Percentiles rank a stretch among this genome's conserved stretches.
phyloP scores from a whole-genome alignment of 1,284 basidiomycete species.

The Volvariella volvacea region DNA sequence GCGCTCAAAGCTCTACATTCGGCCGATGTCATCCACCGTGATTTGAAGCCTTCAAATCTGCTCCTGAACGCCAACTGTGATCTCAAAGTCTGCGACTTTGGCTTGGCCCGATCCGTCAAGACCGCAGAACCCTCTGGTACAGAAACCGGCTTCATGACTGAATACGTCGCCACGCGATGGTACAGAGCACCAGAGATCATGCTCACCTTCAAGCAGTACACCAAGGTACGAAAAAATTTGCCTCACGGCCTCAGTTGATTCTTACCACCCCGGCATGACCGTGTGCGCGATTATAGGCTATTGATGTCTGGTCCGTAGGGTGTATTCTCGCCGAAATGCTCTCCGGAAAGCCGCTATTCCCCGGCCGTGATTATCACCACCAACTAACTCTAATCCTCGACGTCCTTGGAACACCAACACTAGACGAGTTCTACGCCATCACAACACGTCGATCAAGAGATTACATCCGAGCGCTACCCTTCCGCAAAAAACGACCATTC shows the following conservation, averaged over 20 bases:
- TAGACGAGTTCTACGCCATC: slow-evolving; percentile 90
- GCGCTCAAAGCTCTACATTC: slow-evolving; percentile 93
- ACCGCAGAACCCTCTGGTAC: slow-evolving; percentile 81
- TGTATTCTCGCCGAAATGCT: slow-evolving; percentile 98
- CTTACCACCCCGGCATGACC: slow-evolving; percentile 4
- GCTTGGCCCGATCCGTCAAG: slow-evolving; percentile 82
- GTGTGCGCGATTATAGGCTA: slow-evolving; percentile 45
- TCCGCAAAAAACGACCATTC: slow-evolving; percentile 80
- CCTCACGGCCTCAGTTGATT: slow-evolving; percentile 5
- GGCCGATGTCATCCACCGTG: slow-evolving; percentile 92
- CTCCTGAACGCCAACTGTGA: slow-evolving; percentile 97
- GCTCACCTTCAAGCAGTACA: slow-evolving; percentile 96
- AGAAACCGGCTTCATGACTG: slow-evolving; percentile 88
- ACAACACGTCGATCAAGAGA: slow-evolving; percentile 81
- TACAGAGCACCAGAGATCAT: slow-evolving; percentile 95
- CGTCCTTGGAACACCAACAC: slow-evolving; percentile 86
- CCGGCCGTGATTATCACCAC: slow-evolving; percentile 94
- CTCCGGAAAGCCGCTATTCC: slow-evolving; percentile 89
- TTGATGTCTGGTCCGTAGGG: slow-evolving; percentile 94
- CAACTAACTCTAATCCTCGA: slow-evolving; percentile 89
- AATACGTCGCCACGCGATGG: slow-evolving; percentile 93
- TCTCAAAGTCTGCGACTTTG: slow-evolving; percentile 93
- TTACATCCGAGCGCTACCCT: slow-evolving; percentile 85
- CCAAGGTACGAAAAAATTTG: slow-evolving; percentile 51
- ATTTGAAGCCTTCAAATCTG: slow-evolving; percentile 93